Evolutionary conservation across 345 rosid species (phyloP), one percentile per base, ranked within the genome.

Genomic region (Moricandia arvensis): DNA sequence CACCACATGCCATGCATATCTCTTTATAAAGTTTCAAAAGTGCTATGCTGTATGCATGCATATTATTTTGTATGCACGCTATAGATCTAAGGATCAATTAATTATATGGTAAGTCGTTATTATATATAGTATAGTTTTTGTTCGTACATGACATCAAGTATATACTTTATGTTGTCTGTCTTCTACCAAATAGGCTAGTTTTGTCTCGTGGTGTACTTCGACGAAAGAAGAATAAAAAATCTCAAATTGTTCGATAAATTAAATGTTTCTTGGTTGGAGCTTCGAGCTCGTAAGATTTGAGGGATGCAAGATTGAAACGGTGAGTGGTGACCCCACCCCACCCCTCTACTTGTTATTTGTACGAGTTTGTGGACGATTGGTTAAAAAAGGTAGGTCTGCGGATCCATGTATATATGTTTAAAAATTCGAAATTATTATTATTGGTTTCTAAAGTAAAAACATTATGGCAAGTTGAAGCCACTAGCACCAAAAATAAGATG

Each of bases 281-380:
- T 55, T 65, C 71, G 65, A 26, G 38, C 58, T 73, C 65, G 71
- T 55, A 66, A 58, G 41, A 65, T 13, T 13, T 37, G 71, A 73
- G 13, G 8, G 57, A 54, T 4, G 29, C 38, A 27, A 49, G 7
- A 26, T 5, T 64, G 24, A 16, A 73, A 12, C 8, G 33, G 65
- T 65, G 57, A 21, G 24, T 21, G 24, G 24, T 21, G 24, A 21
- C 24, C 24, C 24, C 24, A 37, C 43, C 58, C 17, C 64, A 64
- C 13, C n/a, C 17, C 5, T 15, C 51, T 12, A 41, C 47, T 53
- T 49, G 24, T 21, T 21, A 21, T 21, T 21, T 21, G 24, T 21
- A 21, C 24, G 24, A 21, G 24, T 21, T 21, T 21, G 24, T 21
- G 24, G 1, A 21, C 24, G 24, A 21, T 21, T 21, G 24, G 24